Evolutionary conservation across 1,284 basidiomycete species (phyloP), one percentile per base, ranked within the genome.

Genomic region (Phellopilus nigrolimitatus): DNA sequence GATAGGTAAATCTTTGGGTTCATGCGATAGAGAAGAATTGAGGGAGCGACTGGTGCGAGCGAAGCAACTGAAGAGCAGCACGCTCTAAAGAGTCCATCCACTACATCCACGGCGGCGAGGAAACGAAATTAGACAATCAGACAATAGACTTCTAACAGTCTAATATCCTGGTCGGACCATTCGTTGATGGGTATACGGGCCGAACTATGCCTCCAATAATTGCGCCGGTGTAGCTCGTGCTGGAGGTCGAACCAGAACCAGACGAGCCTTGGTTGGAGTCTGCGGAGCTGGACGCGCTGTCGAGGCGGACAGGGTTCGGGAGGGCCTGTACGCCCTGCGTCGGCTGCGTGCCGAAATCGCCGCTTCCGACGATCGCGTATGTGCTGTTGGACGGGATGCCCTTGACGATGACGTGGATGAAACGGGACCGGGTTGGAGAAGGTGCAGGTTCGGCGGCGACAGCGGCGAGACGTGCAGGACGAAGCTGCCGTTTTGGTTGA

Each of bases 361-460:
- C 91, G 56, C 72, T 83, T n/a, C 93, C 93, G 38, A 93, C 75
- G 58, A 79, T 88, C 53, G 93, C 73, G 66, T 78, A 78, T 0
- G 78, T 76, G 0, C 88, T 91, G 51, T 84, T 84, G 51, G 82
- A 87, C 0, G 93, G 93, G 15, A 97, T 82, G 44, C 91, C 93
- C 59, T 87, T 74, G 59, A 93, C 72, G 34, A 82, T 83, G 57
- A 95, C 85, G 64, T 82, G 95, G 52, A 94, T 60, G 57, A 93
- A 75, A 1, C 82, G 87, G 2, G 92, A 91, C 12, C 93, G 93
- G 9, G 93, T 93, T 28, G 83, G 84, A 74, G 94, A 79, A 56
- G 95, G 70, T 62, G 87, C 86, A 6, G 93, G 68, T 66, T 92
- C 93, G n/a, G n/a, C 5, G 74, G 71, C 15, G 76, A 75, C 27